A percentile compares a stretch with the other conserved stretches of the same genome.
Evolutionary conservation across 1,139 yeast genomes (phyloP).

Genomic region (Debaryomyces udenii): DNA sequence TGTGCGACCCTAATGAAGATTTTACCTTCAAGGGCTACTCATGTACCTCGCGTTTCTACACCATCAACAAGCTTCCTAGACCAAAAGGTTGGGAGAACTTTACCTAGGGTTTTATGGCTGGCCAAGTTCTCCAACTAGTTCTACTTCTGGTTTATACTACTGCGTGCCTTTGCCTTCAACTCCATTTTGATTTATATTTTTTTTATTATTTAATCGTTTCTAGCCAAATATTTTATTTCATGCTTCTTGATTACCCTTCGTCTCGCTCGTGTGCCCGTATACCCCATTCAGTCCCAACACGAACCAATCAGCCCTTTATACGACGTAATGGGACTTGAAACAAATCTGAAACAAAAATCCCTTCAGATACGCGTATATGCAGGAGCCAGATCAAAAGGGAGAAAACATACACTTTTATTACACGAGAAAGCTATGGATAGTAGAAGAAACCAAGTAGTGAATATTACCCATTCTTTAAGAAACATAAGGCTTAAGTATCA

Average conservation of each 20-base stretch:
- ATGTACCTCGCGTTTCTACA: slow-evolving; percentile 76
- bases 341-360: slow-evolving; percentile 6
- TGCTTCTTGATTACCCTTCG: too few relatives aligned
- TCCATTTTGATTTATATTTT: too few relatives aligned
- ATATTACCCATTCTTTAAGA: too few relatives aligned
- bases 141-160: too few relatives aligned
- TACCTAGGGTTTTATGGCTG: slow-evolving; percentile 18
- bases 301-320: slow-evolving; percentile 5
- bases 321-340: slow-evolving; percentile 4
- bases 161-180: too few relatives aligned
- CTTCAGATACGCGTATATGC: slow-evolving; percentile 3
- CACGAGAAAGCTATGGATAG: neutral
- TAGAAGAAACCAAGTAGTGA: neutral
- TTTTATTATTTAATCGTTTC: too few relatives aligned
- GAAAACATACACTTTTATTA: slow-evolving; percentile 11
- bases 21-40: slow-evolving; percentile 88
- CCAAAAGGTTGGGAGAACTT: slow-evolving; percentile 79
- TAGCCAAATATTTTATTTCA: too few relatives aligned
- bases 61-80: slow-evolving; percentile 60
- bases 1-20: slow-evolving; percentile 72
- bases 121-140: too few relatives aligned
- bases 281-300: too few relatives aligned
- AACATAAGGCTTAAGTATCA: too few relatives aligned
- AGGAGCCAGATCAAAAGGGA: slow-evolving; percentile 6
- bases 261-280: too few relatives aligned